Conservation (phyloP, 2,329 filamentous ascomycete genomes). For the Monilinia aucupariae region DNA sequence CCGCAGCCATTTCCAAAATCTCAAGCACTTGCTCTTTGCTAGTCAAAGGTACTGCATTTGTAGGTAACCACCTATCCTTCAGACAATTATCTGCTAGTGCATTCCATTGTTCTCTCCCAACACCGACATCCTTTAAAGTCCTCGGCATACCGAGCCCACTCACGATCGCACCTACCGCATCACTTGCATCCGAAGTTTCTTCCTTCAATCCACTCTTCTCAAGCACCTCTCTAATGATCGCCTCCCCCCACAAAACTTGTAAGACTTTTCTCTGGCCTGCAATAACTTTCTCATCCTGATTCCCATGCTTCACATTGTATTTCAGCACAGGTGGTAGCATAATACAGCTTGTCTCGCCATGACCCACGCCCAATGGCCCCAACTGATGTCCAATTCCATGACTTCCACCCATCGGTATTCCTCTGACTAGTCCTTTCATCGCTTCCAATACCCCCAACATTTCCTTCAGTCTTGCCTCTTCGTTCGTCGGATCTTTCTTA, state of each 20-base stretch:
- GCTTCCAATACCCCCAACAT: conserved; percentile 46
- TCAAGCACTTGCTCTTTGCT: conserved; percentile 46
- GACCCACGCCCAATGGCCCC: conserved; percentile 45
- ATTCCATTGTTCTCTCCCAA: conserved; percentile 45
- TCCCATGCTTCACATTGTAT: conserved; percentile 41
- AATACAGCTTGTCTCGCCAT: conserved; percentile 56
- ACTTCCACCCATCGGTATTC: conserved; percentile 38
- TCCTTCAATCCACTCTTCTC: conserved; percentile 22
- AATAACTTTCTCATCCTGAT: conserved; percentile 18
- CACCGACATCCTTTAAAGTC: conserved; percentile 46
- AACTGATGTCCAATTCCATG: conserved; percentile 43
- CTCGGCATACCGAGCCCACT: conserved; percentile 49
- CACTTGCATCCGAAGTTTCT: conserved; percentile 41
- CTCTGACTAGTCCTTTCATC: conserved; percentile 43
- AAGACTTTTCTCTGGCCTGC: conserved; percentile 25
- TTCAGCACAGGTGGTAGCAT: conserved; percentile 51
- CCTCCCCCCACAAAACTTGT: conserved; percentile 26
- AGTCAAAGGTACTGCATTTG: conserved; percentile 46
- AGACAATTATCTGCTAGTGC: conserved; percentile 45
- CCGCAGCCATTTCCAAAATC: conserved; percentile 38
- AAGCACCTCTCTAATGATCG: conserved; percentile 20
- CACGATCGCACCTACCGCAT: conserved; percentile 48
- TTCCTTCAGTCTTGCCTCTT: conserved; percentile 22
- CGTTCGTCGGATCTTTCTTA: conserved; percentile 20
- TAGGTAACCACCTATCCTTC: conserved; percentile 45